Conservation (phyloP, 352 stramenopile species). For the Phytophthora cactorum region DNA sequence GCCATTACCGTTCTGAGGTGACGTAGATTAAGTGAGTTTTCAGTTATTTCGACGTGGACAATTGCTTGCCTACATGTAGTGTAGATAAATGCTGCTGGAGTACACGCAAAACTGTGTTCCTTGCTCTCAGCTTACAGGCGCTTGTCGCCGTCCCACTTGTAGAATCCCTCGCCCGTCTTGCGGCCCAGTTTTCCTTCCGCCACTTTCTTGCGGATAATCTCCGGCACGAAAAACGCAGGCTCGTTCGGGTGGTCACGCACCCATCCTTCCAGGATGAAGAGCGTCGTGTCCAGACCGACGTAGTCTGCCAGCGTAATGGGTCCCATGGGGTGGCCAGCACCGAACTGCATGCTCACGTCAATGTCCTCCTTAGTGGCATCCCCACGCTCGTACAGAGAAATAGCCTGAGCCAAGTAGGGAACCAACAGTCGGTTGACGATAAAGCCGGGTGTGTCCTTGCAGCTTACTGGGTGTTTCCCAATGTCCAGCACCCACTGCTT, state of each 20-base stretch:
- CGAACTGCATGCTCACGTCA: slow-evolving; percentile 97
- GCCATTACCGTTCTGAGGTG: no score
- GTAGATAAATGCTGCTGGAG: slow-evolving; percentile 12
- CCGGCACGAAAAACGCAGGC: slow-evolving; percentile 95
- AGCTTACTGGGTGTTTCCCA: slow-evolving; percentile 94
- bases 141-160: slow-evolving; percentile 92
- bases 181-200: slow-evolving; percentile 93
- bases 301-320: slow-evolving; percentile 95
- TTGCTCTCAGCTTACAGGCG: slow-evolving; percentile 50
- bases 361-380: slow-evolving; percentile 97
- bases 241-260: slow-evolving; percentile 96
- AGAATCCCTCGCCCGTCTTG: slow-evolving; percentile 98
- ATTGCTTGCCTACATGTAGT: slow-evolving; percentile 10
- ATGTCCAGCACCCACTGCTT: slow-evolving; percentile 93
- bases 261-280: slow-evolving; percentile 97
- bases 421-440: slow-evolving; percentile 96
- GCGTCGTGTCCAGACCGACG: slow-evolving; percentile 96
- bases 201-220: slow-evolving; percentile 93
- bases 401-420: slow-evolving; percentile 85
- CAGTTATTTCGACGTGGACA: slow-evolving; percentile 2
- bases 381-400: slow-evolving; percentile 94
- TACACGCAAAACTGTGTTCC: slow-evolving; percentile 1
- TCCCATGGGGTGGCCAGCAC: slow-evolving; percentile 97
- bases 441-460: slow-evolving; percentile 97
- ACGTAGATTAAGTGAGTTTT: neutral